phyloP scores from a whole-genome alignment of 148 eudicot genomes.

The Rhododendron vialii region DNA sequence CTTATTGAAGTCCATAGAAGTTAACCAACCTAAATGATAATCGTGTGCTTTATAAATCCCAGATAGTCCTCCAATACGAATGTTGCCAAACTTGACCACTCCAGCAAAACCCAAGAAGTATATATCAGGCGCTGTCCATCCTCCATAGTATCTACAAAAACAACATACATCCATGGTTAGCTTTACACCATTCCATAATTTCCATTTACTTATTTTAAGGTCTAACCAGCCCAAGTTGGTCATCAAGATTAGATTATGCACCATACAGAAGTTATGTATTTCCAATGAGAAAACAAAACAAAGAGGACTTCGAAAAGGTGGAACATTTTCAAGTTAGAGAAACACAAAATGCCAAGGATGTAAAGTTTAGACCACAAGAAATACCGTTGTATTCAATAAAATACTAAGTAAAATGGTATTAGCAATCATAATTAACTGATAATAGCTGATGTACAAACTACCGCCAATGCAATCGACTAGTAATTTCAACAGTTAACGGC shows the following conservation, averaged over 20 bases:
- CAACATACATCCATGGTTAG: neutral
- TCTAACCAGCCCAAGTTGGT: neutral
- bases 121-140: slow-evolving; percentile 96
- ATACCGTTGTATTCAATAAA: neutral
- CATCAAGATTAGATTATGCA: neutral
- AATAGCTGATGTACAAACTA: neutral
- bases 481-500: neutral
- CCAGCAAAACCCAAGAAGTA: slow-evolving; percentile 97
- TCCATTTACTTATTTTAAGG: neutral
- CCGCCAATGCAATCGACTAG: neutral
- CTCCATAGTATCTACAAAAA: slow-evolving; percentile 86
- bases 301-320: neutral
- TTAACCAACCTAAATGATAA: slow-evolving; percentile 64
- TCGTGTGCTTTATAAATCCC: slow-evolving; percentile 81
- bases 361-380: neutral
- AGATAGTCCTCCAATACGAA: slow-evolving; percentile 94
- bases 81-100: slow-evolving; percentile 84
- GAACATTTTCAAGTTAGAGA: neutral
- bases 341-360: neutral
- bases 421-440: neutral
- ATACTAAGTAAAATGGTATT: neutral
- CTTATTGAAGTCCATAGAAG: neutral
- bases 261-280: neutral
- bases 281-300: neutral
- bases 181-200: neutral